These are phyloP conservation scores for Fusarium piperis DNA, from an alignment of 2,329 filamentous ascomycete genomes.

Conservation along the genomic window DNA sequence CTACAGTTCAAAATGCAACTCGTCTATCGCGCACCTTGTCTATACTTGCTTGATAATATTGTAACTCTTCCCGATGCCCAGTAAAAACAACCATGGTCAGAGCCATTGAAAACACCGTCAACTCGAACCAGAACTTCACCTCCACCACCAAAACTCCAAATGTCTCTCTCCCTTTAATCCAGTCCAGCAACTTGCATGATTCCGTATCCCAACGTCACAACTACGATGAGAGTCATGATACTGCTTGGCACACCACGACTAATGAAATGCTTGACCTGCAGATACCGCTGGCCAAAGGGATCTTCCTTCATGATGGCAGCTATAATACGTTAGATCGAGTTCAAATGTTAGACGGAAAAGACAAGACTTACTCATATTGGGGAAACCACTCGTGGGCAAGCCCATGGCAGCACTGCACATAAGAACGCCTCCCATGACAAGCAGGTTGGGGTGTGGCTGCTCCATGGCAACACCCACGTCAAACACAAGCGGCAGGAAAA, in stretches of 20 bases:
- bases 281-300: constrained; percentile 88
- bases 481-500: constrained; percentile 89
- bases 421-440: constrained; percentile 93
- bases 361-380: constrained; percentile 99
- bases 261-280: constrained; percentile 93
- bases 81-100: neutral
- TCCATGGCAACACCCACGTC: constrained; percentile 87
- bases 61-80: constrained; percentile 2
- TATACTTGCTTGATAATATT: constrained; percentile 21
- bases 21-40: constrained; percentile 30
- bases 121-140: neutral
- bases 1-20: neutral
- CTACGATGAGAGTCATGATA: constrained; percentile 80
- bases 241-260: constrained; percentile 91
- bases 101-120: constrained; percentile 1
- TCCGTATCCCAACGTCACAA: constrained; percentile 90
- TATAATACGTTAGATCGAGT: constrained; percentile 50
- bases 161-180: constrained; percentile 46
- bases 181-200: constrained; percentile 83
- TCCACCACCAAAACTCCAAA: neutral
- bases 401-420: constrained; percentile 99
- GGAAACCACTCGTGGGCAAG: constrained; percentile 93
- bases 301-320: constrained; percentile 99
- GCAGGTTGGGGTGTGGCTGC: constrained; percentile 88
- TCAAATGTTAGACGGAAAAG: too few relatives aligned